Evolutionary conservation across 768 basidiomycete genomes (phyloP), one percentile per base, ranked within the genome.

Genomic region (Tylopilus rubrobrunneus): DNA sequence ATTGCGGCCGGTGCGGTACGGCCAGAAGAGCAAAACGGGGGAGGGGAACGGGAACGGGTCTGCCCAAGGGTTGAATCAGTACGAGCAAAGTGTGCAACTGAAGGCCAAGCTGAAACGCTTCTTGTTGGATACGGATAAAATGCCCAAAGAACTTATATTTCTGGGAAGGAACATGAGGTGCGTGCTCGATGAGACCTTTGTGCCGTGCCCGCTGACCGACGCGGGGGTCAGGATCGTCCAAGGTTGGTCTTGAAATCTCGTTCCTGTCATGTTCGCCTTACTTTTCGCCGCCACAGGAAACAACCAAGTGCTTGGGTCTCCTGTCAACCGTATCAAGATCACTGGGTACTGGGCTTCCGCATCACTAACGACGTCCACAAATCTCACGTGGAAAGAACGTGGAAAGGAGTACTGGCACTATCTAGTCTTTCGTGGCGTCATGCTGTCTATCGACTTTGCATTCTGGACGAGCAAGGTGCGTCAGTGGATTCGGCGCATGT

Each of bases 291-390:
- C 2, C 11, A 0, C 14, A 85, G 79, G 86, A 17, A 92, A 92
- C 68, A 92, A 92, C 61, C 89, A 93, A 68, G 73, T 79, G 2
- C 81, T 95, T 36, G 88, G 89, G 14, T 89, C 89, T 3, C 92
- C 92, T 0, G 88, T 92, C 1, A 94, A 95, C 64, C 82, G 92
- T 19, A 86, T 97, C 72, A 93, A 92, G 68, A 88, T 95, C 50
- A 91, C 88, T 0, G 92, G 89, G 0, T 82, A 80, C 66, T 91
- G 84, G 81, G 93, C 91, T 27, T 85, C 89, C 5, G 76, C 78
- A 23, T 86, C 87, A 5, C 76, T 88, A 6, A 71, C 76, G 10
- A 71, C 73, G n/a, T 70, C 75, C 28, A 60, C 74, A 15, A 61
- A 76, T 54, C 74, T 83, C 31, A 57, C 75, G 15, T 53, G 81